These are phyloP conservation scores for Tarenaya hassleriana DNA, from an alignment of 345 rosid species.

Conservation along the genomic window DNA sequence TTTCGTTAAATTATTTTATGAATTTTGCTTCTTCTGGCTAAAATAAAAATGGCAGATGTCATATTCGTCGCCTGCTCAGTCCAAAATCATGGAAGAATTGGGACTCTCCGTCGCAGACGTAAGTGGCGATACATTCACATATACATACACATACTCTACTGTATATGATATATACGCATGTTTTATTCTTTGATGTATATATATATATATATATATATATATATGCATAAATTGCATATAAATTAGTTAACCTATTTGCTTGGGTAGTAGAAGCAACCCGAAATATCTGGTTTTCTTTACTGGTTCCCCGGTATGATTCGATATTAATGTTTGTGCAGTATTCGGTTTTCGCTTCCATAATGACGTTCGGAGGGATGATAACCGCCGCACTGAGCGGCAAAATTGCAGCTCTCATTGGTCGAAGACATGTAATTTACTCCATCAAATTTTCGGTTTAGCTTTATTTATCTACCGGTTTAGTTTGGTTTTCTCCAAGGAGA, in stretches of 20 bases:
- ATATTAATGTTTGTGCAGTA: slow-evolving; percentile 18
- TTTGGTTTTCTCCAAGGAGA: background rate
- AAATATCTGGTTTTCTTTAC: too few relatives aligned
- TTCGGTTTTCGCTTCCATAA: slow-evolving; percentile 29
- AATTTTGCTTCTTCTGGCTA: too few relatives aligned
- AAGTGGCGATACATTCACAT: slow-evolving; percentile 13
- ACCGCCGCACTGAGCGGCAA: slow-evolving; percentile 29
- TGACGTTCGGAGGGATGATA: slow-evolving; percentile 32
- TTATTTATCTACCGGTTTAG: background rate
- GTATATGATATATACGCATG: too few relatives aligned
- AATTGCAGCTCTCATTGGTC: slow-evolving; percentile 28
- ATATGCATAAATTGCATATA: too few relatives aligned
- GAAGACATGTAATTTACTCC: slow-evolving; percentile 23
- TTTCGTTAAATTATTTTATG: background rate
- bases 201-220: too few relatives aligned
- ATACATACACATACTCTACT: background rate
- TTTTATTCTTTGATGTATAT: background rate
- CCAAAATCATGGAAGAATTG: slow-evolving; percentile 50
- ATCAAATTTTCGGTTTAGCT: too few relatives aligned
- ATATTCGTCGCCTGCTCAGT: slow-evolving; percentile 57
- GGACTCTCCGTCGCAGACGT: slow-evolving; percentile 57
- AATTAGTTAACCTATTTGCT: too few relatives aligned
- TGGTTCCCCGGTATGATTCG: too few relatives aligned
- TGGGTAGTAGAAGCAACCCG: too few relatives aligned
- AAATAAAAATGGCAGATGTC: slow-evolving; percentile 35